These are phyloP conservation scores for Sisymbrium irio DNA, from an alignment of 345 rosid genomes.

Conservation along the genomic window DNA sequence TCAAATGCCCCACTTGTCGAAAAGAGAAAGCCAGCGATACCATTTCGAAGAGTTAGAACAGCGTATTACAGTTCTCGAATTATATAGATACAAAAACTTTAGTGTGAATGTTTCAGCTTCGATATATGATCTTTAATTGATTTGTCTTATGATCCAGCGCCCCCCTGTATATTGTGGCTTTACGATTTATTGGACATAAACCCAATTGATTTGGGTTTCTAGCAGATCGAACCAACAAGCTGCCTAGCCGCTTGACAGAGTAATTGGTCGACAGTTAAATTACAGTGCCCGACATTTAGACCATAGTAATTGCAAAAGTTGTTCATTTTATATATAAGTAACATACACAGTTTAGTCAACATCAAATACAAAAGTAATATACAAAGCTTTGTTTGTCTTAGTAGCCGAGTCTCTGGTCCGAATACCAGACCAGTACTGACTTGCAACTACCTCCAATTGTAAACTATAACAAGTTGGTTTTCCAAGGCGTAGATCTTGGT, in stretches of 20 bases:
- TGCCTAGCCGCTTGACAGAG: background rate
- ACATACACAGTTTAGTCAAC: conserved; percentile 4
- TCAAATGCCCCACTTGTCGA: background rate
- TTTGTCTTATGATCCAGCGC: background rate
- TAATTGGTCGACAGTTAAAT: background rate
- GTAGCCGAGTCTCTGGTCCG: conserved; percentile 1
- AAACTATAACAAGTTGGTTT: conserved; percentile 8
- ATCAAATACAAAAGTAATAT: conserved; percentile 18
- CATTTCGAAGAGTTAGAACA: background rate
- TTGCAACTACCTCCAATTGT: conserved; percentile 6
- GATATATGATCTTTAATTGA: background rate
- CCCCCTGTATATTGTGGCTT: background rate
- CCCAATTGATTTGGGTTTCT: background rate
- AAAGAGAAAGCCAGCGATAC: background rate
- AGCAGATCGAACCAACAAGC: background rate
- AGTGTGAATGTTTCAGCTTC: background rate
- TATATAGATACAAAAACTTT: background rate
- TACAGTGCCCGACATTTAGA: background rate
- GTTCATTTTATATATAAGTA: background rate
- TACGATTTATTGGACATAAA: background rate
- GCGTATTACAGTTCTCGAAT: background rate
- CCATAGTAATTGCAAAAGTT: conserved; percentile 1
- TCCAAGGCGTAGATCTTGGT: conserved; percentile 6
- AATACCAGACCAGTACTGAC: background rate
- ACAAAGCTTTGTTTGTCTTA: conserved; percentile 15